Evolutionary conservation across 768 basidiomycete species (phyloP), one percentile per base, ranked within the genome.

Genomic region (Amyloporia xantha): DNA sequence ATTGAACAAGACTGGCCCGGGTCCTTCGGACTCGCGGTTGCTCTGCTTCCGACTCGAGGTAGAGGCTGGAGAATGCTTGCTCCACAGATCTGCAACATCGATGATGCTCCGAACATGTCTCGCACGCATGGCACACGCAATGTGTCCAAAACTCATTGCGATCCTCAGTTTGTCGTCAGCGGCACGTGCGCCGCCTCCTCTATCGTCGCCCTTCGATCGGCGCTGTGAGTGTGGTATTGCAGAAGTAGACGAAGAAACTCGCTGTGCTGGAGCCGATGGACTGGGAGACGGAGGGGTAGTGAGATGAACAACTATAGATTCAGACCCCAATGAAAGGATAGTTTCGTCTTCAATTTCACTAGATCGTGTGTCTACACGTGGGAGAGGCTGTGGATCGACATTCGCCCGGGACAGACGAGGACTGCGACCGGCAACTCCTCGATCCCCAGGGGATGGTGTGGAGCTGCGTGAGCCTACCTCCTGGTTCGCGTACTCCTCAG

Each of bases 311-410:
- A 75, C 61, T 42, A 91, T 71, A 17, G 88, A 79, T 25, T 82
- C 77, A 12, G 72, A 61, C 15, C 83, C 81, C 45, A 89, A 73
- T 5, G 82, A 84, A 12, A 88, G 48, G 7, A 91, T 54, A 6
- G 66, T 64, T 42, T 81, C 75, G 26, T 75, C 76, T 25, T 58
- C 58, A 2, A 60, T 48, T 10, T 63, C 62, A 1, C 35, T 51
- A 17, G 50, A 21, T 12, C 36, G 15, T 33, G 15, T 33, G 9
- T 15, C 30, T 33, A 33, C 9, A 7, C 30, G 7, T 33, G 30
- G 7, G 9, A 15, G 30, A 33, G 15, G 7, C 30, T 33, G 30
- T 7, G 30, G 9, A 7, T 7, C 15, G 9, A 15, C 30, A 7
- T 33, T 33, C 7, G 15, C 30, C 30, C 15, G n/a, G n/a, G n/a